Conservation (phyloP, 1,139 yeast genomes). For the Dujonia santamariae region DNA sequence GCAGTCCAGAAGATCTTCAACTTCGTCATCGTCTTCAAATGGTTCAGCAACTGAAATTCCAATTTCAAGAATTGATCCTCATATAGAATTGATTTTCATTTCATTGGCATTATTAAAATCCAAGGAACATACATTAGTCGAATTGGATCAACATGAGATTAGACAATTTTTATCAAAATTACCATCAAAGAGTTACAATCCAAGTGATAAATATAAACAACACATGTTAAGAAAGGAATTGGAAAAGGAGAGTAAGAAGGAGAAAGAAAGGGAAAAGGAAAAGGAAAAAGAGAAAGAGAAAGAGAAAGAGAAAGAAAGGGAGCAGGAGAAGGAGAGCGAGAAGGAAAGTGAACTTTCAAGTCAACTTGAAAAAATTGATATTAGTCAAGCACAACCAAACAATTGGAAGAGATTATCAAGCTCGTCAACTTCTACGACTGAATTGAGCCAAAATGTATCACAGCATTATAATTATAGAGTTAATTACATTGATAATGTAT, state of each 20-base stretch:
- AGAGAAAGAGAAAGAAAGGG: conserved; percentile 1
- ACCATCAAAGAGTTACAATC: conserved; percentile 40
- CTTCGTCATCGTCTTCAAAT: conserved; percentile 10
- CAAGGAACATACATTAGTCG: conserved; percentile 73
- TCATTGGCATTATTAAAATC: conserved; percentile 79
- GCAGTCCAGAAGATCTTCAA: conserved; percentile 18
- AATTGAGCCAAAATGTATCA: conserved; percentile 14
- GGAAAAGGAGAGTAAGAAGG: conserved; percentile 14
- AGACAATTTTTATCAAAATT: conserved; percentile 68
- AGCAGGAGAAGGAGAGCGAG: background rate
- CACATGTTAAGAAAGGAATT: conserved; percentile 21
- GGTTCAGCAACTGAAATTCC: conserved; percentile 33
- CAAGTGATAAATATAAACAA: conserved; percentile 33
- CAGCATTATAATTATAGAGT: conserved; percentile 29
- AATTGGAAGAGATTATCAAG: conserved; percentile 7
- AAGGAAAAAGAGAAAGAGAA: conserved; percentile 15
- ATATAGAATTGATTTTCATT: conserved; percentile 71
- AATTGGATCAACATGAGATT: conserved; percentile 87
- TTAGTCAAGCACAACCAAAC: background rate
- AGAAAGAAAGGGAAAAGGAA: conserved; percentile 13
- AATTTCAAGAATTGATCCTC: conserved; percentile 71
- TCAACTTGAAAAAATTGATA: background rate
- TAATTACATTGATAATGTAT: conserved; percentile 65
- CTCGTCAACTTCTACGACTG: conserved; percentile 7
- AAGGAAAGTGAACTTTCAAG: background rate